Evolutionary conservation across 768 basidiomycete species (phyloP), one percentile per base, ranked within the genome.

Genomic region (Rhodotorula paludigena): DNA sequence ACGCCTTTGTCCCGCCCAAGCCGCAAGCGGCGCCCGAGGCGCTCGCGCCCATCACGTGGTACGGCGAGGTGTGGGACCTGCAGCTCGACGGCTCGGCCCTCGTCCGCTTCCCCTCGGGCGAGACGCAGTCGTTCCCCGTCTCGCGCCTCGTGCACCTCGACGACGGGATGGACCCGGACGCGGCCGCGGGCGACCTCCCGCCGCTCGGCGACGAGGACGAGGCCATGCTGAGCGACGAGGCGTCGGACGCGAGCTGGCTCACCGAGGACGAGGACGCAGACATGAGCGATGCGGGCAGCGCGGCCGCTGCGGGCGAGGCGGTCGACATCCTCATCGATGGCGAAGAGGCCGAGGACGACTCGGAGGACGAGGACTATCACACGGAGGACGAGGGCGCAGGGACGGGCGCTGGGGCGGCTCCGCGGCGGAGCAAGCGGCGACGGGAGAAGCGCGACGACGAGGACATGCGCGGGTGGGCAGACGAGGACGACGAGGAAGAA

Each of bases 101-200:
- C 56, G 15, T 59, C 11, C 60, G 59, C 6, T 65, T 66, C 65
- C 86, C 90, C 21, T 84, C 86, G 72, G 81, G 81, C 55, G 76
- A 79, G 20, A 77, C 79, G 3, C 78, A 78, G 28, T 76, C 80
- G 18, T 85, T 89, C 62, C 84, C 87, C 6, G 76, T 92, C 58
- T 82, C 86, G 61, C 83, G 86, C 32, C 77, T 93, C 55, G 89
- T 87, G 16, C 83, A 86, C 69, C 78, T 96, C 45, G 86, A 89
- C 68, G 91, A 92, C 78, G 88, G 87, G 32, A 81, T 88, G 45
- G 90, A 91, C 60, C 89, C 89, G 75, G 54, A 55, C 5, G 48
- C 48, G 48, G 48, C 18, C 16, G 59, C 76, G 83, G 85, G 84
- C 82, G 81, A 49, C 84, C 82, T 42, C 74, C 57, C 20, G 57